These are phyloP conservation scores for Pleoardoris graminearum DNA, from an alignment of 2,329 filamentous ascomycete genomes.

Conservation along the genomic window DNA sequence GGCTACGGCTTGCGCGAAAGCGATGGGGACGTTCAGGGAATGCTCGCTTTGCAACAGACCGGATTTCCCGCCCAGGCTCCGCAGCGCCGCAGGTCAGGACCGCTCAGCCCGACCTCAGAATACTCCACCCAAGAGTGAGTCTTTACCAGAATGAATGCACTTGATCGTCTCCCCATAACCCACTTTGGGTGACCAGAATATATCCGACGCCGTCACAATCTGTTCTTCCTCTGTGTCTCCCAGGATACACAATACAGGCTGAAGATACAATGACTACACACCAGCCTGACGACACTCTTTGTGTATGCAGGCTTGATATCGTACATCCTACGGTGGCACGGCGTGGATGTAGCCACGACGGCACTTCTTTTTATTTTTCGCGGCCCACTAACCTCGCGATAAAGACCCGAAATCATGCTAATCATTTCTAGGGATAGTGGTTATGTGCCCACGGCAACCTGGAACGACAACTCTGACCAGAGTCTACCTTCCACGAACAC, in stretches of 20 bases:
- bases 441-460: constrained; percentile 51
- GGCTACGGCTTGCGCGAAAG: constrained; percentile 59
- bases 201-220: too few relatives aligned
- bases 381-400: neutral
- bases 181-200: too few relatives aligned
- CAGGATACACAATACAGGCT: too few relatives aligned
- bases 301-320: too few relatives aligned
- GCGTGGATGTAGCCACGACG: too few relatives aligned
- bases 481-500: constrained; percentile 30
- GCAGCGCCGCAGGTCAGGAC: constrained; percentile 30
- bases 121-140: constrained; percentile 76
- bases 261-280: too few relatives aligned
- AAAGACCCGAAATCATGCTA: neutral
- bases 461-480: constrained; percentile 41
- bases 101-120: constrained; percentile 64
- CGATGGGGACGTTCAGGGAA: constrained; percentile 72
- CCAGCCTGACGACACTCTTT: neutral
- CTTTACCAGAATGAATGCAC: neutral
- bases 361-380: too few relatives aligned
- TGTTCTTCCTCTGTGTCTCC: too few relatives aligned
- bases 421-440: constrained; percentile 30
- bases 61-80: constrained; percentile 35
- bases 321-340: too few relatives aligned
- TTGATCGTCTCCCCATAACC: constrained; percentile 22
- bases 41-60: constrained; percentile 70